Base-by-base conservation (phyloP, 371 early-diverging fungal species). In the Blakeslea trispora region DNA sequence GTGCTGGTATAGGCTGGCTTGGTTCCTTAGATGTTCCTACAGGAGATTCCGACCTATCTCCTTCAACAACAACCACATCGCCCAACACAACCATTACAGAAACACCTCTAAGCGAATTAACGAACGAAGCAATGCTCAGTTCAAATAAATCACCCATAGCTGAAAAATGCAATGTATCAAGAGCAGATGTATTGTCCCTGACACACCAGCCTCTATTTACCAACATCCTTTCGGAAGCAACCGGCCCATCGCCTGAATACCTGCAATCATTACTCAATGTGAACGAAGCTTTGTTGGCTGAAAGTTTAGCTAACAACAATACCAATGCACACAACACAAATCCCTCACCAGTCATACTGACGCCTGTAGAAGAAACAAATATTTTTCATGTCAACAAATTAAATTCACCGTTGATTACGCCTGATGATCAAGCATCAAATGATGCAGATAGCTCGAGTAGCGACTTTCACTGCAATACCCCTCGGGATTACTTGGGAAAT, bases 1-100 rank as follows among this genome's bases (percentile, higher is more conserved):
- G 79, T 21, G 68, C 79, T 18, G 79, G 79, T 11, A 75, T 78
- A 43, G 75, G 74, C 22, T 78, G 79, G 79, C 47, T 78, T 35
- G 71, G 69, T 13, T 64, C 71, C 13, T 45, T 72, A n/a, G 66
- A 59, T 64, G 65, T 52, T 28, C 59, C 58, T 22, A 22, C 46
- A 47, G 50, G 21, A 50, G 50, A 48, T 37, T 32, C 13, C 17
- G 53, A 53, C n/a, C 37, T 39, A 45, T 23, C 48, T 35, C 15
- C 32, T 40, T 35, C 50, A 18, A 41, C 43, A 49, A 15, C 53
- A 52, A n/a, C 34, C 14, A 32, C 54, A 28, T 23, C 23, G 18
- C 42, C 10, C n/a, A 23, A 22, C 32, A 50, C 24, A 22, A 21
- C 35, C 28, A 32, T 50, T 37, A 35, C 41, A 47, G 49, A 56